A percentile compares a stretch with the other conserved stretches of the same genome.
Evolutionary conservation across 1,139 yeast genomes (phyloP).

Genomic region (Geotrichum restrictum): DNA sequence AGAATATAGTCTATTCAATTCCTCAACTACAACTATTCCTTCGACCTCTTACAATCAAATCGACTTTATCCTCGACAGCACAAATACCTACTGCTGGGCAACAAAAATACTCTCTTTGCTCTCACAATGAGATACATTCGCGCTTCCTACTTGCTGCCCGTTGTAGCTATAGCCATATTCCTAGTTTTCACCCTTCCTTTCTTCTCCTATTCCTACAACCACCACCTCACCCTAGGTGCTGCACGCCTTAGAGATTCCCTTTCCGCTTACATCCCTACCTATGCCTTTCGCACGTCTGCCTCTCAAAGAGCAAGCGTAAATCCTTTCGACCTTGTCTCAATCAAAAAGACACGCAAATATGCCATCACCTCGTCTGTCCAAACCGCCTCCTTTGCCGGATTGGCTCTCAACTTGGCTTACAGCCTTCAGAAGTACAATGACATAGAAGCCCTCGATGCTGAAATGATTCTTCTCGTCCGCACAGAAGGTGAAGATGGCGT

Average conservation of each 20-base stretch:
- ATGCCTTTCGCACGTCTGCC: slow-evolving; percentile 9
- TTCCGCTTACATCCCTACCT: slow-evolving; percentile 11
- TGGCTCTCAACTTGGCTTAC: slow-evolving; percentile 28
- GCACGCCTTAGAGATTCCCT: slow-evolving; percentile 1
- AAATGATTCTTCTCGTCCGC: slow-evolving; percentile 27
- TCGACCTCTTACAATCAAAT: too few species aligned
- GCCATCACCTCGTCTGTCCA: slow-evolving; percentile 29
- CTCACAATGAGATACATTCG: slow-evolving; percentile 17
- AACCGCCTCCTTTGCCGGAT: slow-evolving; percentile 26
- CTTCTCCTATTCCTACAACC: slow-evolving; percentile 9
- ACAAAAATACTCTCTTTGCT: too few species aligned
- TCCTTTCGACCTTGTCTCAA: slow-evolving; percentile 9
- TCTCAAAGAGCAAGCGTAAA: slow-evolving; percentile 10
- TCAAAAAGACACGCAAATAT: slow-evolving; percentile 1
- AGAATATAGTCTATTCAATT: too few species aligned
- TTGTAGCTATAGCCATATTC: slow-evolving; percentile 4
- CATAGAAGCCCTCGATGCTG: slow-evolving; percentile 27
- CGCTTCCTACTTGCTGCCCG: slow-evolving; percentile 13
- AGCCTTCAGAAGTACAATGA: slow-evolving; percentile 28
- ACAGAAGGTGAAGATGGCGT: slow-evolving; percentile 29
- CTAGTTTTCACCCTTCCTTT: slow-evolving; percentile 9
- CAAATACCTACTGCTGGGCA: too few species aligned
- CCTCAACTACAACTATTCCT: too few species aligned
- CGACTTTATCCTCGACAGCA: too few species aligned
- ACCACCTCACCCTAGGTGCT: slow-evolving; percentile 3